phyloP scores from a whole-genome alignment of 2,329 filamentous ascomycete species.

The Calonectria henricotiae region DNA sequence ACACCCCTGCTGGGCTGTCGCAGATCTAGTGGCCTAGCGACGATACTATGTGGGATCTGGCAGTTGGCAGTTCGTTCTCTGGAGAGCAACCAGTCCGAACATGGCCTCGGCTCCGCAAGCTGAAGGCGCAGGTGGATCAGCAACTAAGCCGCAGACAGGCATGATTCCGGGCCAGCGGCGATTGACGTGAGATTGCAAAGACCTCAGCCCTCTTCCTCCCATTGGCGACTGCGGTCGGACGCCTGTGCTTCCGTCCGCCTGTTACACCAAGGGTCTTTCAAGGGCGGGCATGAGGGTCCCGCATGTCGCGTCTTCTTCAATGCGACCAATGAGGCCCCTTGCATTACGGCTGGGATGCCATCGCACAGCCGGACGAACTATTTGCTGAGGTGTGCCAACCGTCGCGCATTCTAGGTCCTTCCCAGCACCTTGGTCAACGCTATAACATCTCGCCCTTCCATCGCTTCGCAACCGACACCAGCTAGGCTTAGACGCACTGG shows the following conservation, averaged over 20 bases:
- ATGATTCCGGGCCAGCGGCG: neutral
- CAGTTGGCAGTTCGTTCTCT: neutral
- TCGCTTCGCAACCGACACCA: conserved; percentile 14
- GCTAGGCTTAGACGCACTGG: neutral
- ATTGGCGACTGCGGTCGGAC: conserved; percentile 3
- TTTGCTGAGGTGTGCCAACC: neutral
- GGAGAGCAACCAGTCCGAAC: neutral
- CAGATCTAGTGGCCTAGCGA: neutral
- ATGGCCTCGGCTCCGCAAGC: conserved; percentile 8
- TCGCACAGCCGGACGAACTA: neutral
- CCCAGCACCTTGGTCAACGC: neutral
- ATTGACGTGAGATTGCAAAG: neutral
- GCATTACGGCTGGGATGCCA: neutral
- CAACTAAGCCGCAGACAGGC: conserved; percentile 15
- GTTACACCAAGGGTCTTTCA: conserved; percentile 8
- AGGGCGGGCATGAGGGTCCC: neutral
- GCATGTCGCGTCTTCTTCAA: neutral
- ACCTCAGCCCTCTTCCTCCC: too few relatives aligned
- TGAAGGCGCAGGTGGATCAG: conserved; percentile 3
- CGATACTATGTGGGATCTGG: neutral
- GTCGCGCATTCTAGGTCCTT: conserved; percentile 7
- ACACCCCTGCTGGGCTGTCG: neutral
- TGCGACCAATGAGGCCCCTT: neutral
- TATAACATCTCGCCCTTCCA: neutral
- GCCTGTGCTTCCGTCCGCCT: neutral